phyloP scores from a whole-genome alignment of 345 rosid species.

The Eucalyptus marginata region DNA sequence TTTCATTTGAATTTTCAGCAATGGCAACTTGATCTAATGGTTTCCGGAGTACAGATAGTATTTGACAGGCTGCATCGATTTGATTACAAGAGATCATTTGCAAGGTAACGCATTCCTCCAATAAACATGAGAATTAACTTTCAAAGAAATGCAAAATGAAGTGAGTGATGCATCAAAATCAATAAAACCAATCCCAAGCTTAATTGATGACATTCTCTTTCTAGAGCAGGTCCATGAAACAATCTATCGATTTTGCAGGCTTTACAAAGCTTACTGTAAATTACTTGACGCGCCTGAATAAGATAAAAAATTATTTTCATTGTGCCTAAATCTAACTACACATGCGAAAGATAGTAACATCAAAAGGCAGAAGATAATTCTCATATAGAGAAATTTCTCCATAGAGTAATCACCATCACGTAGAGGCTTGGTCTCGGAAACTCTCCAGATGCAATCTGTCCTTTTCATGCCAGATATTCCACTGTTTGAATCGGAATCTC shows the following conservation, averaged over 20 bases:
- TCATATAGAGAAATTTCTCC: not conserved
- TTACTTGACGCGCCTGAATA: not conserved
- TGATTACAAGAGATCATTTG: not conserved
- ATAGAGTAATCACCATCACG: not conserved
- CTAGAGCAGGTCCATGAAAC: not conserved
- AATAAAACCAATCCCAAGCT: not conserved
- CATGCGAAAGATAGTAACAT: not conserved
- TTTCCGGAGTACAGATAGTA: constrained; percentile 55
- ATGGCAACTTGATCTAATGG: constrained; percentile 6
- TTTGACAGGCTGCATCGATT: constrained; percentile 39
- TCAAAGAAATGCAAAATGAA: not conserved
- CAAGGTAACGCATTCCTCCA: not conserved
- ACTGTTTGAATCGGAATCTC: not conserved
- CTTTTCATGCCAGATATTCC: not conserved
- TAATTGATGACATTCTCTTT: not conserved
- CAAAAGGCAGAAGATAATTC: not conserved
- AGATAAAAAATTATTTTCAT: not conserved
- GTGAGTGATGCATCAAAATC: not conserved
- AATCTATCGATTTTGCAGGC: no score
- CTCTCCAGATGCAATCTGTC: not conserved
- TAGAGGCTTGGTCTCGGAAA: not conserved
- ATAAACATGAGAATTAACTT: not conserved
- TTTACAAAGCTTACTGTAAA: not conserved
- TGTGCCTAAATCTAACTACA: not conserved
- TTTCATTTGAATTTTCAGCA: constrained; percentile 2